Evolutionary conservation across 345 rosid species (phyloP), one percentile per base, ranked within the genome.

Genomic region (Moringa oleifera): DNA sequence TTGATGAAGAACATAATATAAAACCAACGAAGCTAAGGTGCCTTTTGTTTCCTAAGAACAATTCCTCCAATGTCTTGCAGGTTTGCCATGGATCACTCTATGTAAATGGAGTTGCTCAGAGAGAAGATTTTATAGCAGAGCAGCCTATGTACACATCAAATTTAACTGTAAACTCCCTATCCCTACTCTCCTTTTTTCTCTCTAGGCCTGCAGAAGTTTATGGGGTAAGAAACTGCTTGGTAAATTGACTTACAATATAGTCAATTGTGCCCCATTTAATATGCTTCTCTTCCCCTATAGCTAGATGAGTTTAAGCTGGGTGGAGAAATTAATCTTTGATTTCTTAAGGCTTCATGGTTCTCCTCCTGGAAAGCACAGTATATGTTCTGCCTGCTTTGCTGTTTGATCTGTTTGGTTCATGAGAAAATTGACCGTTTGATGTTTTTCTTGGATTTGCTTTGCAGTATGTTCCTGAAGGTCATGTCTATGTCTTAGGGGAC

Each of bases 401-500:
- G 53, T n/a, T 33, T 4, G 11, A 33, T 33, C 37, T 33, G 37
- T 33, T 33, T 5, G 37, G 37, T 4, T 33, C 37, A 33, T 4
- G 5, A 33, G 22, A 24, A 11, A 41, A 41, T 11, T 41, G 16
- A n/a, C 19, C 19, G 62, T 18, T 52, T 25, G 19, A 20, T 23
- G 33, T 33, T 63, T 31, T 52, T 5, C 20, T 68, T 47, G 50
- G 45, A 18, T 64, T 54, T 41, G 47, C 1, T 41, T 41, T 72
- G 69, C 77, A 76, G 77, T 63, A 25, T 66, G 75, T 76, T 56
- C 77, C 82, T 2, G 19, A 12, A 51, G 82, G 53, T 51, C 69
- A 72, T 72, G 64, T 76, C 57, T 72, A 54, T 33, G 69, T 76
- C 60, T 46, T 76, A 73, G 79, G 79, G 19, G 82, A 74, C 63